Base-by-base conservation (phyloP, 352 stramenopile species). In the Phytophthora podocarpi region DNA sequence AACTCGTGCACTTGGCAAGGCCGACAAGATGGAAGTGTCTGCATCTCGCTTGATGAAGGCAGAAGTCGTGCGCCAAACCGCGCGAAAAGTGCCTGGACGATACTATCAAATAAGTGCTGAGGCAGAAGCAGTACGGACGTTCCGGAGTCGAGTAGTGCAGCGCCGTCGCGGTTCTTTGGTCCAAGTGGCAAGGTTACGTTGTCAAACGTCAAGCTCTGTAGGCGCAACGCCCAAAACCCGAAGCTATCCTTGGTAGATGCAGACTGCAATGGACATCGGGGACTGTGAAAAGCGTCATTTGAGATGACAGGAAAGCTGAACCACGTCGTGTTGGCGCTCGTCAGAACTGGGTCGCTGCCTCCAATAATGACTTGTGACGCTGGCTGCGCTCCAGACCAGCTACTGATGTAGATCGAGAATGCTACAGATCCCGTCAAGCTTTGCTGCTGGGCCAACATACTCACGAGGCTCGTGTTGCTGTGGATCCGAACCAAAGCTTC, bases 1-100 rank as follows among this genome's bases (percentile, higher is more conserved):
- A 70, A 74, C 35, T 67, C 64, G 20, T 72, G 39, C 30, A 32
- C 42, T 37, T 59, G 49, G 23, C 57, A 72, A 12, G 18, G 40
- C 3, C 56, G 23, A 42, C 63, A 71, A 41, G 37, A 10, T 35
- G 59, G 42, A 35, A 54, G 23, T 2, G 37, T 11, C 32, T 8
- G 39, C 5, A 57, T 46, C 3, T 34, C 13, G 21, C 11, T 35
- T 40, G 9, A 23, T 39, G 27, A 24, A 26, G 49, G 1, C 3
- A 64, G 13, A 40, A 59, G 35, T n/a, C 59, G 58, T 16, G 18
- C 46, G 8, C 51, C 50, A 32, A 69, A 57, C 13, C 30, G 34
- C 16, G 5, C 8, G 18, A 20, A 50, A 20, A 69, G 51, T 4
- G 23, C 30, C n/a, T 63, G 59, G 26, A 57, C 24, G 21, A 62